phyloP scores from a whole-genome alignment of 139 green algal genomes.

The Chlorella sp. region DNA sequence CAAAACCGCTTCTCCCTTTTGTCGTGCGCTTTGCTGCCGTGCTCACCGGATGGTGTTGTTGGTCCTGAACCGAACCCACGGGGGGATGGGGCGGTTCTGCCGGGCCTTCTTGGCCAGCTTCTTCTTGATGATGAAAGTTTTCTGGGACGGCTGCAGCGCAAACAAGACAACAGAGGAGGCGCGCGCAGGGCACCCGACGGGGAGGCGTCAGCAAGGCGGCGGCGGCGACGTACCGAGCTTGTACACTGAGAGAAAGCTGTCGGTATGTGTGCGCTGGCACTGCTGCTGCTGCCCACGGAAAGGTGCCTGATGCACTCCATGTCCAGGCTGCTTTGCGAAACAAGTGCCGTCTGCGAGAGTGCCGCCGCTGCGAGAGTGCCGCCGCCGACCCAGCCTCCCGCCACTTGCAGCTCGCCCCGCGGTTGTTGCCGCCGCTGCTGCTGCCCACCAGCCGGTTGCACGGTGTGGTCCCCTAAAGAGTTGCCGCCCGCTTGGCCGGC shows the following conservation, averaged over 20 bases:
- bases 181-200: background rate
- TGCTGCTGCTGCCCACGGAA: background rate
- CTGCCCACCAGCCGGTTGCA: too few species aligned
- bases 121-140: constrained; percentile 91
- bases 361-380: background rate
- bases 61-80: constrained; percentile 96
- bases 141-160: constrained; percentile 86
- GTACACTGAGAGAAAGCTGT: background rate
- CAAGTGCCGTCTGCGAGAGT: too few species aligned
- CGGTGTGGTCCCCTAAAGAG: too few species aligned
- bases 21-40: background rate
- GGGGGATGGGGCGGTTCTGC: constrained; percentile 97
- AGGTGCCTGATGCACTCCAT: background rate
- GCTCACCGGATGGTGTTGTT: constrained; percentile 92
- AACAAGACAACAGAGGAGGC: too few species aligned
- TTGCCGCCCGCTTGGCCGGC: too few species aligned
- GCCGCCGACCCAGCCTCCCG: background rate
- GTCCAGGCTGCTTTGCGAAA: background rate
- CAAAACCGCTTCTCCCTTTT: background rate
- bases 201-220: background rate
- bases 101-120: constrained; percentile 96
- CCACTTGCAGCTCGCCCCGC: background rate
- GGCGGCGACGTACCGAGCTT: too few species aligned
- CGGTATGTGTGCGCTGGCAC: background rate
- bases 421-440: too few species aligned